Conservation (phyloP, 192 early-diverging fungal genomes). For the Coemansia aciculifera region DNA sequence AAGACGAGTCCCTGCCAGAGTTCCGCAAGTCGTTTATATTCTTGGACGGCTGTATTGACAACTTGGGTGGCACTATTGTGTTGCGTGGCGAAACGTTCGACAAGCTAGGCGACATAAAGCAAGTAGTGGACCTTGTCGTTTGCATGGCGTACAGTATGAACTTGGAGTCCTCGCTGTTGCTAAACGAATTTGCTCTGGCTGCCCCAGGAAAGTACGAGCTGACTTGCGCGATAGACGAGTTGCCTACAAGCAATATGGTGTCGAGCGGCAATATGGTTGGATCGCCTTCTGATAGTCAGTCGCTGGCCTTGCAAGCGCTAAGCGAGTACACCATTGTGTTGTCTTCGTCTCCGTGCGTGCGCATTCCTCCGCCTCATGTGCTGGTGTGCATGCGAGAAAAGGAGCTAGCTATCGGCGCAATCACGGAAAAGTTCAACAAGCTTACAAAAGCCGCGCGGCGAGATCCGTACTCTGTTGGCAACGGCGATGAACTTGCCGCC, state of each 20-base stretch:
- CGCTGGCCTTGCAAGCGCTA: conserved; percentile 54
- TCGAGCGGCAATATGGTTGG: neutral
- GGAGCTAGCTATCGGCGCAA: conserved; percentile 50
- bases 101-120: conserved; percentile 73
- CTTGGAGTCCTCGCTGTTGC: conserved; percentile 78
- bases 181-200: conserved; percentile 73
- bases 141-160: conserved; percentile 86
- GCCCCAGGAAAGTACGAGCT: conserved; percentile 38
- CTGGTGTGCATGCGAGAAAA: conserved; percentile 65
- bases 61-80: conserved; percentile 83
- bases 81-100: conserved; percentile 79
- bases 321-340: conserved; percentile 71
- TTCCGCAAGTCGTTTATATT: conserved; percentile 84
- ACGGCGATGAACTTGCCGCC: neutral
- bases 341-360: conserved; percentile 86
- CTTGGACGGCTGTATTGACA: conserved; percentile 80
- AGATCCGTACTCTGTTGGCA: neutral
- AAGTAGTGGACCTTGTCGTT: conserved; percentile 78
- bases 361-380: conserved; percentile 83
- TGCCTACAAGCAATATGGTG: neutral
- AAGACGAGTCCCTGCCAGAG: conserved; percentile 78
- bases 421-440: conserved; percentile 35
- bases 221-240: neutral
- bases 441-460: conserved; percentile 24
- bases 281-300: conserved; percentile 11